phyloP scores from a whole-genome alignment of 331 rosid species.

The Acacia concinna region DNA sequence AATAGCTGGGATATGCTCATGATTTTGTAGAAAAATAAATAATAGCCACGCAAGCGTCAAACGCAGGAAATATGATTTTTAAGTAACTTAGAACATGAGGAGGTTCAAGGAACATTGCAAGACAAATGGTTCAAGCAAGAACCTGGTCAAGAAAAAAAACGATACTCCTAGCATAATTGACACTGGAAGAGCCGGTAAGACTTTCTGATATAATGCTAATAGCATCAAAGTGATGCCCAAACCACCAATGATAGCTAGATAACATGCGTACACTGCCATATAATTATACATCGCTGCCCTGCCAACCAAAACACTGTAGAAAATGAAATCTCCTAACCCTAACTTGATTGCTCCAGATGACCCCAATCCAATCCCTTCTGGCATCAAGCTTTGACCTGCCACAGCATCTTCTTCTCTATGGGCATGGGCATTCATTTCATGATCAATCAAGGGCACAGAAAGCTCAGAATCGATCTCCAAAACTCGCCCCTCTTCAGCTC shows the following conservation, averaged over 20 bases:
- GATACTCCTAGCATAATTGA: conserved; percentile 72
- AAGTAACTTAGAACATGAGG: conserved; percentile 56
- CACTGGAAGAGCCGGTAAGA: conserved; percentile 94
- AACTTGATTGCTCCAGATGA: conserved; percentile 92
- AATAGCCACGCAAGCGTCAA: conserved; percentile 14
- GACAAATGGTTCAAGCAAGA: conserved; percentile 82
- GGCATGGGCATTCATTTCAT: conserved; percentile 33
- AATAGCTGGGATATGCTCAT: conserved; percentile 5
- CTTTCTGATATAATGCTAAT: conserved; percentile 84
- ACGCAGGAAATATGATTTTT: conserved; percentile 3
- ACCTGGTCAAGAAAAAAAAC: conserved; percentile 78
- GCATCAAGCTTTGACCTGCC: conserved; percentile 52
- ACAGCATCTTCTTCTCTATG: conserved; percentile 34
- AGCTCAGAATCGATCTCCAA: conserved; percentile 43
- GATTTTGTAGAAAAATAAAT: not conserved
- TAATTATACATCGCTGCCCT: conserved; percentile 96
- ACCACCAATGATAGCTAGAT: conserved; percentile 96
- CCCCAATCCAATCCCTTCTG: conserved; percentile 91
- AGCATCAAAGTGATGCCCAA: conserved; percentile 85
- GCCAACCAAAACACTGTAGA: conserved; percentile 95
- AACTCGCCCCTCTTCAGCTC: conserved; percentile 63
- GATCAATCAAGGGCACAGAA: conserved; percentile 59
- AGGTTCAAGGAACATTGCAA: conserved; percentile 91
- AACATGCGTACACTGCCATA: conserved; percentile 95
- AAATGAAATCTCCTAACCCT: conserved; percentile 93